phyloP scores from a whole-genome alignment of 2,329 filamentous ascomycete species.

The Xylaria digitata region DNA sequence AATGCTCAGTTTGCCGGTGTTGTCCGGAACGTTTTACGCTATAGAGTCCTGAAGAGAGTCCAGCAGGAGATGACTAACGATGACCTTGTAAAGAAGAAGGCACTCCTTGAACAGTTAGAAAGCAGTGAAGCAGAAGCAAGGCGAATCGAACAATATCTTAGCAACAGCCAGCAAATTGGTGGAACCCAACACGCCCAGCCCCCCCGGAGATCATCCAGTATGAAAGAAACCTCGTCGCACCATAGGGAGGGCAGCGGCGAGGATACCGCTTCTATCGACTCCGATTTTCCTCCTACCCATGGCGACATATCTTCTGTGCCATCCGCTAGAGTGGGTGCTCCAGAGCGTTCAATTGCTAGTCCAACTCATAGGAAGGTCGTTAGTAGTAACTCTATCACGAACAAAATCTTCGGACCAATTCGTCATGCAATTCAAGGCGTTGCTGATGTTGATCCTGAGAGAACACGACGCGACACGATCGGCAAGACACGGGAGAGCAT shows the following conservation, averaged over 20 bases:
- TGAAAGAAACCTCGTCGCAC: slow-evolving; percentile 62
- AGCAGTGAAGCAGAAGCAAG: slow-evolving; percentile 91
- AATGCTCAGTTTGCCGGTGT: slow-evolving; percentile 97
- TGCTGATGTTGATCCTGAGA: slow-evolving; percentile 94
- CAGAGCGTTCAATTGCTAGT: slow-evolving; percentile 61
- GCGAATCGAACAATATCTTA: slow-evolving; percentile 92
- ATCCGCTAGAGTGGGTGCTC: slow-evolving; percentile 79
- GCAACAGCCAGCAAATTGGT: slow-evolving; percentile 71
- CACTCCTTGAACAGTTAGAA: slow-evolving; percentile 87
- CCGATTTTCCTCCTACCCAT: slow-evolving; percentile 92
- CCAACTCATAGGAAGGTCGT: slow-evolving; percentile 80
- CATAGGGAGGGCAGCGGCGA: slow-evolving; percentile 71
- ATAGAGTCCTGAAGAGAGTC: slow-evolving; percentile 90
- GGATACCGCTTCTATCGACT: slow-evolving; percentile 91
- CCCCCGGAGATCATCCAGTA: slow-evolving; percentile 74
- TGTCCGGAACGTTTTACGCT: slow-evolving; percentile 87
- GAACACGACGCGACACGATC: slow-evolving; percentile 90
- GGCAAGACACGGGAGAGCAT: slow-evolving; percentile 94
- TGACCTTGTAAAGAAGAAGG: slow-evolving; percentile 87
- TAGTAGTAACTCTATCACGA: slow-evolving; percentile 90
- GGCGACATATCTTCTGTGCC: slow-evolving; percentile 75
- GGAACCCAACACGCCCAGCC: slow-evolving; percentile 55
- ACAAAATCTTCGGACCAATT: slow-evolving; percentile 93
- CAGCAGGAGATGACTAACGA: slow-evolving; percentile 98
- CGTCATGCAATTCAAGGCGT: slow-evolving; percentile 97